These are phyloP conservation scores for Colletotrichum tropicicola DNA, from an alignment of 2,329 filamentous ascomycete species.

Conservation along the genomic window DNA sequence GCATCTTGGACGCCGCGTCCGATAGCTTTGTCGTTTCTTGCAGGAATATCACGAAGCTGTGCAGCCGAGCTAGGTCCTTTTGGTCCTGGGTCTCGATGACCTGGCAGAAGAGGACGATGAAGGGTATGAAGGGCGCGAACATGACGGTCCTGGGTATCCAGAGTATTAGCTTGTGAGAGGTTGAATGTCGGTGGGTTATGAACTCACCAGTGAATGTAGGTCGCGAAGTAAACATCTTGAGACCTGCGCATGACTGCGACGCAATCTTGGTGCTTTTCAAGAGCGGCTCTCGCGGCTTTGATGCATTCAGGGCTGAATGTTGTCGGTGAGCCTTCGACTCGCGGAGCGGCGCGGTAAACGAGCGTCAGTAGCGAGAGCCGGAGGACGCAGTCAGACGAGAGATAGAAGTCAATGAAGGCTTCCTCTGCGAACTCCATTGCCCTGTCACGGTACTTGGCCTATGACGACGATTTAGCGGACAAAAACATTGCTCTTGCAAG, in stretches of 20 bases:
- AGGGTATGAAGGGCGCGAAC: constrained; percentile 63
- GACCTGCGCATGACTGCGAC: constrained; percentile 47
- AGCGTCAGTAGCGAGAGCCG: constrained; percentile 51
- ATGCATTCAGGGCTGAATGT: constrained; percentile 54
- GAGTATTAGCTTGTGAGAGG: not conserved
- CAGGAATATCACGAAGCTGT: constrained; percentile 60
- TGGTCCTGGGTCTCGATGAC: constrained; percentile 55
- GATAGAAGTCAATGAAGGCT: constrained; percentile 43
- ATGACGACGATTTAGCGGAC: not conserved
- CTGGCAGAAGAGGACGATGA: constrained; percentile 62
- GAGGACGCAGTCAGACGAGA: constrained; percentile 51
- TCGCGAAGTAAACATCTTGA: constrained; percentile 45
- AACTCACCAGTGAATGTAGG: constrained; percentile 53
- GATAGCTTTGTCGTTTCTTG: constrained; percentile 54
- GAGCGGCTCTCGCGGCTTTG: constrained; percentile 49
- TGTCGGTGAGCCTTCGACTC: constrained; percentile 35
- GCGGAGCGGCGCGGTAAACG: constrained; percentile 51
- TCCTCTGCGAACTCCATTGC: constrained; percentile 27
- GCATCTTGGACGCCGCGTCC: constrained; percentile 61
- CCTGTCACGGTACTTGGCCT: not conserved
- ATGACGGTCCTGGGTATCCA: constrained; percentile 48
- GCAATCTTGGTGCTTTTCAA: constrained; percentile 50
- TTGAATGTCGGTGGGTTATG: not conserved
- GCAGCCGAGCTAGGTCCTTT: constrained; percentile 55
- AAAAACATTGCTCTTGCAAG: not conserved